Percentiles rank a stretch among this genome's conserved stretches.
Evolutionary conservation across 139 green algal species (phyloP).

Genomic region (Chlamydomonas eustigma): DNA sequence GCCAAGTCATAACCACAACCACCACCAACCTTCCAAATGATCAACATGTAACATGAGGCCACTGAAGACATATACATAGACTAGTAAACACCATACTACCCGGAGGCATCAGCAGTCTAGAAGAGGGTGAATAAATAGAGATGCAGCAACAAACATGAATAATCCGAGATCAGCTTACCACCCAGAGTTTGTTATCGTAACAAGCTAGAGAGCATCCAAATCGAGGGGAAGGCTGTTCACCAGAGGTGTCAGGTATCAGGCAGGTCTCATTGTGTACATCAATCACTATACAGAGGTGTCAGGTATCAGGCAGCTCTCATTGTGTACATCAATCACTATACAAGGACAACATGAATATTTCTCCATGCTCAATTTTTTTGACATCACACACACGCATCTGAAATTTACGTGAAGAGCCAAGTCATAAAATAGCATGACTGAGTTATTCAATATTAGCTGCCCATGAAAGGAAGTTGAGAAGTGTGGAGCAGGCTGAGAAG

Average conservation of each 20-base stretch:
- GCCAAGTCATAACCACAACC: constrained; percentile 28
- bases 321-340: background rate
- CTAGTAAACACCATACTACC: too few relatives aligned
- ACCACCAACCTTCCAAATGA: constrained; percentile 15
- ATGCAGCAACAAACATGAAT: too few relatives aligned
- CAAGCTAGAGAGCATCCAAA: constrained; percentile 25
- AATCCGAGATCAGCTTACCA: constrained; percentile 15
- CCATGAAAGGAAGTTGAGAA: too few relatives aligned
- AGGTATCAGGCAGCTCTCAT: background rate
- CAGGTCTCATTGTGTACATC: constrained; percentile 9
- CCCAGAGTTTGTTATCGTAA: constrained; percentile 19
- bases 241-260: constrained; percentile 4
- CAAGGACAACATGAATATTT: background rate
- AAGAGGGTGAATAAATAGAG: too few relatives aligned
- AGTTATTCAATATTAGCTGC: too few relatives aligned
- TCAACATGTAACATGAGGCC: too few relatives aligned
- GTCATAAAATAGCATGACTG: background rate
- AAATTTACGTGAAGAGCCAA: background rate
- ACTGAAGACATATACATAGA: too few relatives aligned
- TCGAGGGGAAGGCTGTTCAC: constrained; percentile 6
- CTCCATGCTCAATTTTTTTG: background rate
- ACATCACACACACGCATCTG: background rate
- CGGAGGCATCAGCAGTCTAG: too few relatives aligned
- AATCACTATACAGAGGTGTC: constrained; percentile 11
- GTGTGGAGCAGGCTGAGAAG: too few relatives aligned